phyloP scores from a whole-genome alignment of 2,329 filamentous ascomycete species.

The Microsporum ferrugineum region DNA sequence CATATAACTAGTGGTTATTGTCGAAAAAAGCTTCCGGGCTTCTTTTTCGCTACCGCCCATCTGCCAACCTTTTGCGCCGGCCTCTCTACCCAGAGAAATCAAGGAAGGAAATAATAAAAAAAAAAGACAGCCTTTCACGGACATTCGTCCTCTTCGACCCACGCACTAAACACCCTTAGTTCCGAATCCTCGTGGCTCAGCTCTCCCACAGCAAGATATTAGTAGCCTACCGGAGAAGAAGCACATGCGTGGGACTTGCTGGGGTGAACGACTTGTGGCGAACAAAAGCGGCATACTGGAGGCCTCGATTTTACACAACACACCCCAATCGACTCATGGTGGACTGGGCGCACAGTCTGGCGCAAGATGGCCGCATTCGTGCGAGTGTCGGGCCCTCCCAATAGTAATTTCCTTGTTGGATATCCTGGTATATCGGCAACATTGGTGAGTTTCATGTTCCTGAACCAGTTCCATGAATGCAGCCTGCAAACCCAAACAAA shows the following conservation, averaged over 20 bases:
- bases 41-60: neutral
- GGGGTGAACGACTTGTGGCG: neutral
- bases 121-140: neutral
- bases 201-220: neutral
- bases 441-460: conserved; percentile 53
- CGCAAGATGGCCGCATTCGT: conserved; percentile 64
- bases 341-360: conserved; percentile 10
- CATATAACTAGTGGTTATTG: neutral
- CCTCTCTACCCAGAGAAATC: neutral
- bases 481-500: neutral
- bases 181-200: neutral
- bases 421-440: conserved; percentile 98
- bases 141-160: neutral
- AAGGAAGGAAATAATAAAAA: neutral
- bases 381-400: conserved; percentile 92
- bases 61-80: neutral
- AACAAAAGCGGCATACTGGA: neutral
- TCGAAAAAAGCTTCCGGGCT: neutral
- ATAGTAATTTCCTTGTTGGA: conserved; percentile 90
- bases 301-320: neutral
- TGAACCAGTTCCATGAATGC: conserved; percentile 4
- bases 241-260: conserved; percentile 5
- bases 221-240: neutral
- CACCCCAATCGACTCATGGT: conserved; percentile 11
- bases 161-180: neutral